Base-by-base conservation (phyloP, 768 basidiomycete genomes). In the Cyclocybe aegerita region DNA sequence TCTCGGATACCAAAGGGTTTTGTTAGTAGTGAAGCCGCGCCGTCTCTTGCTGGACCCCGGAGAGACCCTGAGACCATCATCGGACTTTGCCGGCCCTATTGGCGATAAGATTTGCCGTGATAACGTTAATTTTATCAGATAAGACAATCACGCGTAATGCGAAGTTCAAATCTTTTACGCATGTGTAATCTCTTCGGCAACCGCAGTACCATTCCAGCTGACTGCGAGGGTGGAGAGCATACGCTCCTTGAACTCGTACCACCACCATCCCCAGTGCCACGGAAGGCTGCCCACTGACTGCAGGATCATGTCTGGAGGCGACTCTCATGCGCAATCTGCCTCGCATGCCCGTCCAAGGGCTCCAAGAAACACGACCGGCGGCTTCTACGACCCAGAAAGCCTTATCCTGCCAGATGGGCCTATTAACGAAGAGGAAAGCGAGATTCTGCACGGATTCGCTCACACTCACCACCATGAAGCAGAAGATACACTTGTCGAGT, bases 401-500 rank as follows among this genome's bases (percentile, higher is more conserved):
- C 60, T 76, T 9, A 60, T 76, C 42, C 59, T 78, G 5, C 76
- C 75, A 1, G 79, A 79, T 23, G 78, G 73, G 9, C 59, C 68
- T 15, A 67, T 80, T 29, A 69, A 69, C 54, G 74, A 78, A 51
- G 74, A 80, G 50, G 64, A 73, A 1, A 67, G 72, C 0, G 78
- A 82, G 48, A 64, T 77, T 12, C 58, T 81, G 11, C 65, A 74
- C 43, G 77, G 79, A 43, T 67, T 79, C 33, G 68, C 76, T 0
- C 70, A 77, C 38, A 70, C 61, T 15, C 60, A 72, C 3, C 69
- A 70, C 32, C 69, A 73, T 43, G 57, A 62, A 4, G 61, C 65
- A 31, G 77, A 74, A 10, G 69, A 70, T 16, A 56, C 60, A 16
- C 46, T 54, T 12, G 55, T 56, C 9, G 45, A 43, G 11, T 37